phyloP scores from a whole-genome alignment of 2,329 filamentous ascomycete genomes.

The Alternaria hordeiaustralica region DNA sequence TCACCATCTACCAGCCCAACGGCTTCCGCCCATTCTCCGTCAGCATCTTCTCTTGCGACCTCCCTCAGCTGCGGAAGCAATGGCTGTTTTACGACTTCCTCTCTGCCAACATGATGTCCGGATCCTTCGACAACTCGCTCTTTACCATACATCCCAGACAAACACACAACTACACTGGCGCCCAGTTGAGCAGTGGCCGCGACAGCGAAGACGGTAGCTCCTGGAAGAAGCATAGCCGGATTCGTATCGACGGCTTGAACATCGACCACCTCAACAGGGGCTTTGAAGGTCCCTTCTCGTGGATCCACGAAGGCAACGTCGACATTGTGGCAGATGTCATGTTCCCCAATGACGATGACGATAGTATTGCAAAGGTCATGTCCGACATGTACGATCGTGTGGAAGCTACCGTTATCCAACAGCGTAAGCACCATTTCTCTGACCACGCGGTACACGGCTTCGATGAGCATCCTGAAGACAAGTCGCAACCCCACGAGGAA shows the following conservation, averaged over 20 bases:
- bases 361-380: slow-evolving; percentile 91
- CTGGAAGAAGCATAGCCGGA: slow-evolving; percentile 95
- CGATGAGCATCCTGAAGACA: slow-evolving; percentile 30
- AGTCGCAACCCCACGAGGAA: slow-evolving; percentile 12
- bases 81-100: slow-evolving; percentile 99
- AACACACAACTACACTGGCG: slow-evolving; percentile 77
- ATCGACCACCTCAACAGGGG: slow-evolving; percentile 96
- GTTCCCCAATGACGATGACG: slow-evolving; percentile 86
- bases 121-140: slow-evolving; percentile 91
- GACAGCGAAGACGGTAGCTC: slow-evolving; percentile 69
- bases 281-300: slow-evolving; percentile 91
- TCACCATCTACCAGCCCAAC: slow-evolving; percentile 89
- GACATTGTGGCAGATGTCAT: slow-evolving; percentile 96
- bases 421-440: slow-evolving; percentile 59
- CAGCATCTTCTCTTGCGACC: slow-evolving; percentile 94
- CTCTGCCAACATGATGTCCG: slow-evolving; percentile 93
- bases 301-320: slow-evolving; percentile 97
- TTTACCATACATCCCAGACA: slow-evolving; percentile 97
- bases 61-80: slow-evolving; percentile 90
- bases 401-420: slow-evolving; percentile 87
- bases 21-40: slow-evolving; percentile 94
- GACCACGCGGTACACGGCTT: slow-evolving; percentile 43
- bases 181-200: slow-evolving; percentile 62
- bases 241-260: slow-evolving; percentile 89
- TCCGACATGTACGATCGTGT: slow-evolving; percentile 96